Evolutionary conservation across 192 early-diverging fungal species (phyloP).

Genomic region (Podochytrium sp.): DNA sequence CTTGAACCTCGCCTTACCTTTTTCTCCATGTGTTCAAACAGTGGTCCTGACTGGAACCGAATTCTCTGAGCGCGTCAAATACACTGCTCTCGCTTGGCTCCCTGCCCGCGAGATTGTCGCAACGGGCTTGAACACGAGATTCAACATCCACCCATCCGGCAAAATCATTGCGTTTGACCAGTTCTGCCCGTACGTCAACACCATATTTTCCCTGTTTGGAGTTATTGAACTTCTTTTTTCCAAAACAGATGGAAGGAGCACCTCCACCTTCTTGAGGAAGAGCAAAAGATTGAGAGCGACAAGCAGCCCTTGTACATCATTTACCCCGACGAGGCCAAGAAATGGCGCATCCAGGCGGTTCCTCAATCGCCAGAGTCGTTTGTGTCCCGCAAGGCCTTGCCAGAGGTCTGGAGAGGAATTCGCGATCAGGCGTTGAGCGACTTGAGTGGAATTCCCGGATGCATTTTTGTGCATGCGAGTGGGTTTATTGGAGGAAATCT

Average conservation of each 20-base stretch:
- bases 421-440: constrained; percentile 85
- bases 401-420: constrained; percentile 71
- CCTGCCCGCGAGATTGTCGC: constrained; percentile 88
- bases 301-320: constrained; percentile 70
- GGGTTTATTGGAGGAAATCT: constrained; percentile 87
- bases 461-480: constrained; percentile 87
- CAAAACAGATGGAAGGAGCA: constrained; percentile 83
- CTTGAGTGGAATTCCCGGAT: constrained; percentile 72
- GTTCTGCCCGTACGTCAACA: constrained; percentile 64
- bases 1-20: background rate
- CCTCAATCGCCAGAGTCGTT: constrained; percentile 47
- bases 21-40: constrained; percentile 13
- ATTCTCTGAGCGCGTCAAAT: constrained; percentile 67
- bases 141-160: constrained; percentile 71
- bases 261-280: constrained; percentile 54
- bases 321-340: constrained; percentile 70
- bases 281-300: constrained; percentile 33
- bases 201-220: background rate
- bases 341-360: constrained; percentile 80
- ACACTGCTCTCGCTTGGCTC: constrained; percentile 79
- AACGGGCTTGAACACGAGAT: constrained; percentile 59
- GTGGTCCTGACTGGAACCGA: constrained; percentile 80
- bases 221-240: background rate
- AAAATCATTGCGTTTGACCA: constrained; percentile 81
- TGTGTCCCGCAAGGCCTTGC: constrained; percentile 73